A percentile compares a stretch with the other conserved stretches of the same genome.
Evolutionary conservation across 768 basidiomycete genomes (phyloP).

Genomic region (Boletellus ananiceps): DNA sequence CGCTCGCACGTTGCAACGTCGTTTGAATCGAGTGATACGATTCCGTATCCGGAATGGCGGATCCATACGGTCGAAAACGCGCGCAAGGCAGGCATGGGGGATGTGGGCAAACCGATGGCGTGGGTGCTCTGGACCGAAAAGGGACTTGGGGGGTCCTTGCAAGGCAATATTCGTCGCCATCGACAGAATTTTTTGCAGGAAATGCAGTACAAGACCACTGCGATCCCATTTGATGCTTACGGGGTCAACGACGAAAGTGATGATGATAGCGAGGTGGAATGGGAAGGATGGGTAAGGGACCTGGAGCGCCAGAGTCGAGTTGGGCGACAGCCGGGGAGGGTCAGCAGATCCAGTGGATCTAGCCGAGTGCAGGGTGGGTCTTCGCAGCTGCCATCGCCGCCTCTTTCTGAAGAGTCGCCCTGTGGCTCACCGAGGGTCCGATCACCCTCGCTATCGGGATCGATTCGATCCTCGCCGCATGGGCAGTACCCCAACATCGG

Average conservation of each 20-base stretch:
- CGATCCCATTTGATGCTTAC: conserved; percentile 2
- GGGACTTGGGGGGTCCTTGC: conserved; percentile 13
- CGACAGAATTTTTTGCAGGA: conserved; percentile 22
- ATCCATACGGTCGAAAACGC: conserved; percentile 46
- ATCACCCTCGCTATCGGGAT: conserved; percentile 11
- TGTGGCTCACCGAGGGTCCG: conserved; percentile 19
- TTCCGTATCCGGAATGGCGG: conserved; percentile 70
- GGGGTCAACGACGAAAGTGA: conserved; percentile 36
- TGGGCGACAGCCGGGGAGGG: conserved; percentile 9
- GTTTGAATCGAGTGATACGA: conserved; percentile 30
- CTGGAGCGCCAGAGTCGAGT: conserved; percentile 36
- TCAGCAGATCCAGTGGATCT: background rate
- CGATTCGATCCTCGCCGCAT: background rate
- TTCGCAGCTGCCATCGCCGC: conserved; percentile 23
- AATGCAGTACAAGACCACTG: conserved; percentile 18
- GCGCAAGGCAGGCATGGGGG: conserved; percentile 53
- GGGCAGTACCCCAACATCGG: conserved; percentile 21
- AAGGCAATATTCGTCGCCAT: conserved; percentile 20
- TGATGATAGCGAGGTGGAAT: conserved; percentile 54
- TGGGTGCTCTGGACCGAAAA: conserved; percentile 37
- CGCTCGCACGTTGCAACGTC: conserved; percentile 12
- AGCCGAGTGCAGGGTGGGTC: background rate
- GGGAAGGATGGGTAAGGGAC: conserved; percentile 65
- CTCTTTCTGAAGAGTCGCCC: conserved; percentile 25
- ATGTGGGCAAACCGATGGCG: conserved; percentile 52